Evolutionary conservation across 129 eudicot genomes (phyloP).

Genomic region (Flaveria brownii): DNA sequence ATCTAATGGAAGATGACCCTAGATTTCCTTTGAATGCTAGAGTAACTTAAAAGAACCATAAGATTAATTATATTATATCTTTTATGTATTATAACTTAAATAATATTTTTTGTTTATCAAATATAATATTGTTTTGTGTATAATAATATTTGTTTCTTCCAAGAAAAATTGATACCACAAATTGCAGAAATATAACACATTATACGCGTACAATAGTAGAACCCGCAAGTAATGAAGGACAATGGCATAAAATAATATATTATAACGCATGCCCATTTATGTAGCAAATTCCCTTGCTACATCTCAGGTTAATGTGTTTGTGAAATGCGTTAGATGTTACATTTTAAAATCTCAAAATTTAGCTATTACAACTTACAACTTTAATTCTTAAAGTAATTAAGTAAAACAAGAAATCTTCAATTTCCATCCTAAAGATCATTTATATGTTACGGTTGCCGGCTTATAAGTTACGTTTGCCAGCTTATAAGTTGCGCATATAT

Average conservation of each 20-base stretch:
- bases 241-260: not conserved
- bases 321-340: not conserved
- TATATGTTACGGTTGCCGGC: too few relatives aligned
- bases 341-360: too few relatives aligned
- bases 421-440: too few relatives aligned
- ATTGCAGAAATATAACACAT: not conserved
- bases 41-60: slow-evolving; percentile 14
- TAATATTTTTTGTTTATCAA: not conserved
- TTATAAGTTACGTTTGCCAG: too few relatives aligned
- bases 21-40: slow-evolving; percentile 34
- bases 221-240: not conserved
- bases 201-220: not conserved
- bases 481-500: too few relatives aligned
- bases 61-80: slow-evolving; percentile 4
- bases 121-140: not conserved
- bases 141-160: slow-evolving; percentile 4
- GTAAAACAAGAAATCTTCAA: too few relatives aligned
- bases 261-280: not conserved
- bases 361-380: too few relatives aligned
- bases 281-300: not conserved
- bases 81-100: not conserved
- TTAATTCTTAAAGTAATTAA: too few relatives aligned
- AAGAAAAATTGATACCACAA: not conserved
- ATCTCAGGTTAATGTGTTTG: not conserved
- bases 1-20: slow-evolving; percentile 44